phyloP scores from a whole-genome alignment of 2,329 filamentous ascomycete species.

The Arthrobotrys megalospora region DNA sequence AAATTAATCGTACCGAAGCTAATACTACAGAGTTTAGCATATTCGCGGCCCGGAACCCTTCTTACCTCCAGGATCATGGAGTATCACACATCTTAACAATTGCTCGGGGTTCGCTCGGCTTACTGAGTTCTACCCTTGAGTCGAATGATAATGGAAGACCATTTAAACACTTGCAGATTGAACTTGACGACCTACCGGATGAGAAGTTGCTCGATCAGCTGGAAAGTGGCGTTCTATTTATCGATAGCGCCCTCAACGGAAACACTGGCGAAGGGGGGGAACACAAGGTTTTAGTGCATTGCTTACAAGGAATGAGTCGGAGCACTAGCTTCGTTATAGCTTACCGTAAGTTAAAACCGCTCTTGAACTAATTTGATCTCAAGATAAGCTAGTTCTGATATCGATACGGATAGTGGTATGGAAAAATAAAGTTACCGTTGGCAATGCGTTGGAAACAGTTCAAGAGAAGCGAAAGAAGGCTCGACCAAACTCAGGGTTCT shows the following conservation, averaged over 20 bases:
- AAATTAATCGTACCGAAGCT: not conserved
- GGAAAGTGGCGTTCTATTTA: slow-evolving; percentile 42
- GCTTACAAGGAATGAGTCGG: slow-evolving; percentile 53
- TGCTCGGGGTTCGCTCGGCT: slow-evolving; percentile 46
- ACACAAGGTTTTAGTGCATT: slow-evolving; percentile 40
- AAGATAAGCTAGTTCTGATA: not conserved
- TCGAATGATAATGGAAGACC: not conserved
- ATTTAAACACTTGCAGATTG: slow-evolving; percentile 49
- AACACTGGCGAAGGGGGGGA: not conserved
- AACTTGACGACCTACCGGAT: slow-evolving; percentile 47
- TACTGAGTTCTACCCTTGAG: slow-evolving; percentile 37
- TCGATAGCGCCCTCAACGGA: slow-evolving; percentile 19
- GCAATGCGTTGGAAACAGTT: slow-evolving; percentile 37
- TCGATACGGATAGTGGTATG: slow-evolving; percentile 38
- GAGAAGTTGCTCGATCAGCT: slow-evolving; percentile 44
- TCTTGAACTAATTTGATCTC: not conserved
- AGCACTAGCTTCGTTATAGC: slow-evolving; percentile 57
- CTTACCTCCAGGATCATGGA: slow-evolving; percentile 18
- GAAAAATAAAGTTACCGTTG: slow-evolving; percentile 45
- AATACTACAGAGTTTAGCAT: slow-evolving; percentile 23
- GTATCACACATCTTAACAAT: slow-evolving; percentile 48
- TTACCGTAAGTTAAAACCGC: slow-evolving; percentile 38
- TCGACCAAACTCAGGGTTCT: slow-evolving; percentile 50
- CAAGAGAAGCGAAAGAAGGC: slow-evolving; percentile 57
- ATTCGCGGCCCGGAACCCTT: slow-evolving; percentile 45